Evolutionary conservation across 78 protist species (phyloP).

Genomic region (Dictyostelium intermedium): DNA sequence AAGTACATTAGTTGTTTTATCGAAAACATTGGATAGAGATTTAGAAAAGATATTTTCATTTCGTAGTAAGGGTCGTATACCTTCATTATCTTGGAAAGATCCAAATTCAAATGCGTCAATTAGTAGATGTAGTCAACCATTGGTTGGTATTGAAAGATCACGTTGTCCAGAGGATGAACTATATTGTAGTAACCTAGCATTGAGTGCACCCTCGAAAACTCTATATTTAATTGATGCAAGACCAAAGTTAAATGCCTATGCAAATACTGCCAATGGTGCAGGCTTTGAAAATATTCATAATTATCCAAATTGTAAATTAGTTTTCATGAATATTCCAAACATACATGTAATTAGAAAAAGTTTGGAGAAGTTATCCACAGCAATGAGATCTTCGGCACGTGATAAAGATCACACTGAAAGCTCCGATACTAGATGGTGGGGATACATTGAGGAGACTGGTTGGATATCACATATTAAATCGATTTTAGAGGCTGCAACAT

Average conservation of each 20-base stretch:
- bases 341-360: conserved; percentile 93
- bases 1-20: background rate
- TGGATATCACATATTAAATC: conserved; percentile 29
- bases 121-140: conserved; percentile 82
- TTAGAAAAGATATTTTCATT: conserved; percentile 62
- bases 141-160: conserved; percentile 62
- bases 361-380: background rate
- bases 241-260: conserved; percentile 86
- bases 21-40: conserved; percentile 3
- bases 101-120: conserved; percentile 29
- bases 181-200: background rate
- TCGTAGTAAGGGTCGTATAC: conserved; percentile 85
- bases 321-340: conserved; percentile 82
- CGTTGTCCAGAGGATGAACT: conserved; percentile 55
- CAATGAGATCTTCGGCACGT: background rate
- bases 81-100: conserved; percentile 82
- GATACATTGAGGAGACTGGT: conserved; percentile 16
- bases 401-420: background rate
- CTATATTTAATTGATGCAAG: conserved; percentile 87
- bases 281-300: conserved; percentile 83
- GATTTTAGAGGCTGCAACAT: background rate
- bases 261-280: conserved; percentile 55
- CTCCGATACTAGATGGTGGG: background rate
- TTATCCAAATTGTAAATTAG: conserved; percentile 19
- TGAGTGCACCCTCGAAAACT: background rate